A percentile compares a stretch with the other conserved stretches of the same genome.
phyloP scores from a whole-genome alignment of 1,284 basidiomycete species.

The Pseudozyma tsukubaensis region DNA sequence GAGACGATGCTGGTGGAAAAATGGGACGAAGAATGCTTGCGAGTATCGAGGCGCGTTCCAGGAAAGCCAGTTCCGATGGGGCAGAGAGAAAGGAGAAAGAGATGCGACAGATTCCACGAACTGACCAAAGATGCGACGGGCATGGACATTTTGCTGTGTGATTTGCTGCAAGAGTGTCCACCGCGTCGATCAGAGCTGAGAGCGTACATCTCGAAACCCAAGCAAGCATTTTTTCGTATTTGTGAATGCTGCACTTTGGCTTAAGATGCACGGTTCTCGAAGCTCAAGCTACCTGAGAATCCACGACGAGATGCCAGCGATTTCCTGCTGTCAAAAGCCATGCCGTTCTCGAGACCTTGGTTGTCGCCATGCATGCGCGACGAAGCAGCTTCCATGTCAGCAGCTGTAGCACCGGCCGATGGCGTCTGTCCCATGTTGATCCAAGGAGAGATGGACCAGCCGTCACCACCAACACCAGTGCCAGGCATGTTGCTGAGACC shows the following conservation, averaged over 20 bases:
- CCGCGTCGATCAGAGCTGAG: background rate
- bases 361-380: slow-evolving; percentile 11
- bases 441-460: slow-evolving; percentile 56
- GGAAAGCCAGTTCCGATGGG: slow-evolving; percentile 3
- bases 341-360: slow-evolving; percentile 13
- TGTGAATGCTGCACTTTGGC: background rate
- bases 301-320: slow-evolving; percentile 47
- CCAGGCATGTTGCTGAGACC: slow-evolving; percentile 26
- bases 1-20: slow-evolving; percentile 4
- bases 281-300: slow-evolving; percentile 39
- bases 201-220: background rate
- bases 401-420: slow-evolving; percentile 10
- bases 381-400: slow-evolving; percentile 8
- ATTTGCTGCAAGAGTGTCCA: too few species aligned
- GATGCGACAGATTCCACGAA: background rate
- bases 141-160: too few species aligned
- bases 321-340: slow-evolving; percentile 18
- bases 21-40: slow-evolving; percentile 11
- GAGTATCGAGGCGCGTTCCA: slow-evolving; percentile 26
- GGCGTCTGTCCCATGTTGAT: slow-evolving; percentile 35
- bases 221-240: background rate
- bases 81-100: background rate
- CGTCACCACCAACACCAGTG: slow-evolving; percentile 23
- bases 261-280: slow-evolving; percentile 22
- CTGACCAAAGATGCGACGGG: background rate